Evolutionary conservation across 2,329 filamentous ascomycete species (phyloP).

Genomic region (Colletotrichum acutatum): DNA sequence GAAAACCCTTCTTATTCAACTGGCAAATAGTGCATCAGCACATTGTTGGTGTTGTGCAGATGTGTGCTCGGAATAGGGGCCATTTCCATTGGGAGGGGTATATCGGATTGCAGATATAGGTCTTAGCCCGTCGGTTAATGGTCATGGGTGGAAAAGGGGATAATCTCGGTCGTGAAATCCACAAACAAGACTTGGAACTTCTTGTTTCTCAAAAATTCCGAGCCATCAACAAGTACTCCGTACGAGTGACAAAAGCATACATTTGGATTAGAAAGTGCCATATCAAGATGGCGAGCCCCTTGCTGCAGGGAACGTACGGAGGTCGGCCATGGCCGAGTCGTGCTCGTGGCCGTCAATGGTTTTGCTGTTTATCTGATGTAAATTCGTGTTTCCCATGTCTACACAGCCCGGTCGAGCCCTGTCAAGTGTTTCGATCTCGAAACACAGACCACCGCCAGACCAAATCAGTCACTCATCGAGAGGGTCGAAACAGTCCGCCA

Average conservation of each 20-base stretch:
- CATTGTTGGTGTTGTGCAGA: slow-evolving; percentile 2
- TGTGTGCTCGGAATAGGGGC: slow-evolving; percentile 28
- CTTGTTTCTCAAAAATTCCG: slow-evolving; percentile 24
- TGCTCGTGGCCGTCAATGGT: not conserved
- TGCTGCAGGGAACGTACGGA: slow-evolving; percentile 15
- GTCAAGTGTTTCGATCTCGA: slow-evolving; percentile 33
- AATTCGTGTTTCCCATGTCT: slow-evolving; percentile 29
- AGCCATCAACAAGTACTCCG: not conserved
- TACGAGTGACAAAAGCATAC: slow-evolving; percentile 22
- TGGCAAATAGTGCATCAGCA: slow-evolving; percentile 13
- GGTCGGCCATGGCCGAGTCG: slow-evolving; percentile 18
- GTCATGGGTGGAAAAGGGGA: slow-evolving; percentile 43
- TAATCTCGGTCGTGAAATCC: slow-evolving; percentile 49
- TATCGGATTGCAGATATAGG: slow-evolving; percentile 52
- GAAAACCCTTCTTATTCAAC: slow-evolving; percentile 12
- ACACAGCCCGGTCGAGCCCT: slow-evolving; percentile 33
- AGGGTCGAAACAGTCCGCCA: slow-evolving; percentile 30
- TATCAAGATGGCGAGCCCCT: slow-evolving; percentile 16
- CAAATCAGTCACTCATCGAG: slow-evolving; percentile 22
- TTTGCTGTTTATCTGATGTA: slow-evolving; percentile 29
- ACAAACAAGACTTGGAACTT: slow-evolving; percentile 35
- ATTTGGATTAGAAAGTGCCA: slow-evolving; percentile 9
- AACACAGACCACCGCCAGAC: slow-evolving; percentile 31
- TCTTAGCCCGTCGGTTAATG: slow-evolving; percentile 47
- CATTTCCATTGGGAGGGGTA: slow-evolving; percentile 39